Base-by-base conservation (phyloP, 2,329 filamentous ascomycete genomes). In the Microsporum ferrugineum region DNA sequence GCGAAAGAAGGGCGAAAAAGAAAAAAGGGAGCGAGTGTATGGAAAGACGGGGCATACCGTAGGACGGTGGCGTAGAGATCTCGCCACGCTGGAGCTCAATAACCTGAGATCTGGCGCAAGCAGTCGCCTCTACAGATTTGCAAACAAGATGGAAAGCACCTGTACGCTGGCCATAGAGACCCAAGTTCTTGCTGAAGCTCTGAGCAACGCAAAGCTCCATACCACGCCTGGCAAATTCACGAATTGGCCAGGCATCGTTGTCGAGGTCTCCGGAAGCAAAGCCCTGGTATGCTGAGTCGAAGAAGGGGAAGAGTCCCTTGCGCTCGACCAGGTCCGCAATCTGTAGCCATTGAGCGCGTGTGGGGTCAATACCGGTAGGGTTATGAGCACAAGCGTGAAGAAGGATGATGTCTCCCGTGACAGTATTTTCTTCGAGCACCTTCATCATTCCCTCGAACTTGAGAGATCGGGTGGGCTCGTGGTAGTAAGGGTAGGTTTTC, bases 301-400 rank as follows among this genome's bases (percentile, higher is more conserved):
- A 97, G 83, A 97, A 96, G 67, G 92, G 92, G 78, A 97, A 95
- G 75, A 95, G 89, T 66, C 84, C 85, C 80, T 89, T 94, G 70
- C 83, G 76, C 71, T 84, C 84, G 73, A 96, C 86, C 49, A 96
- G 74, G 51, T 82, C 77, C 58, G 91, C 90, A 63, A 97, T 84
- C 76, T 91, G 84, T 74, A 87, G 88, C 94, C 94, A 99, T 78
- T 99, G 92, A 61, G 91, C 89, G 68, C 87, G 81, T 56, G 88
- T 95, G 8, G 91, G 91, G 76, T 99, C 94, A 64, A 96, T 89
- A 62, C 94, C 94, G 1, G 94, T 99, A 36, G 94, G 94, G 79
- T 99, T 99, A 80, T 97, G 94, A 23, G 94, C 94, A 72, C 94
- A 99, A 63, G 91, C 89, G 76, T 96, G 94, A 47, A 96, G 83